These are phyloP conservation scores for Sarocladiaceae sp. DNA, from an alignment of 2,329 filamentous ascomycete genomes.

Conservation along the genomic window DNA sequence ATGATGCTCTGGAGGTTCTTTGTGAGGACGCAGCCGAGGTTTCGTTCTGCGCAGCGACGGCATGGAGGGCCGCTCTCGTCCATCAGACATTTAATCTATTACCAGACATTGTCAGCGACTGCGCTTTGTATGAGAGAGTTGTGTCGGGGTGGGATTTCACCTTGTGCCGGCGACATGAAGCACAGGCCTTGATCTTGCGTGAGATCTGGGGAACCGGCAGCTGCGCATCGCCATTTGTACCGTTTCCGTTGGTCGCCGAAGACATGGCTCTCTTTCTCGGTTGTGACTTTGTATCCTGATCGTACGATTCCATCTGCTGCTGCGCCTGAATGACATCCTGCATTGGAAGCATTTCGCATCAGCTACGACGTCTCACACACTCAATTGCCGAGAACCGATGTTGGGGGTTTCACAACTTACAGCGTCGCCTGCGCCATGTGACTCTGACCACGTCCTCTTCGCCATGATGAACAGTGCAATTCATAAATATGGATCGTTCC, in stretches of 20 bases:
- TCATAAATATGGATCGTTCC: no score
- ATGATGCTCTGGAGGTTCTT: conserved; percentile 36
- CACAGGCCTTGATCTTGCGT: conserved; percentile 33
- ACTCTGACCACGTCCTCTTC: conserved; percentile 14
- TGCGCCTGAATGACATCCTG: no score
- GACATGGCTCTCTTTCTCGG: background rate
- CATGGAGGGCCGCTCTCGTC: conserved; percentile 32
- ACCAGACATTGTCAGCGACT: background rate
- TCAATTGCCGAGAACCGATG: no score
- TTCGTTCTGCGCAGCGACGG: conserved; percentile 28
- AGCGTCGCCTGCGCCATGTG: conserved; percentile 14
- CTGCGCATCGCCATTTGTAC: background rate
- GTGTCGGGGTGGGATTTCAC: conserved; percentile 15
- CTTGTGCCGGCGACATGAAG: conserved; percentile 35
- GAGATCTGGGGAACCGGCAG: conserved; percentile 26
- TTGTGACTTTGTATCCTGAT: background rate
- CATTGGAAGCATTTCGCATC: no score
- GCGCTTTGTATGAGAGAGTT: background rate
- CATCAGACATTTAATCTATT: conserved; percentile 35
- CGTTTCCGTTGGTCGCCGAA: background rate
- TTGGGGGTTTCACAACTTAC: no score
- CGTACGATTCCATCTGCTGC: background rate
- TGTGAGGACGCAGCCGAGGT: conserved; percentile 31
- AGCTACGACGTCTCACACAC: no score
- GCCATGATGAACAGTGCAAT: no score